These are phyloP conservation scores for Scutellaria baicalensis DNA, from an alignment of 257 asterid species.

Conservation along the genomic window DNA sequence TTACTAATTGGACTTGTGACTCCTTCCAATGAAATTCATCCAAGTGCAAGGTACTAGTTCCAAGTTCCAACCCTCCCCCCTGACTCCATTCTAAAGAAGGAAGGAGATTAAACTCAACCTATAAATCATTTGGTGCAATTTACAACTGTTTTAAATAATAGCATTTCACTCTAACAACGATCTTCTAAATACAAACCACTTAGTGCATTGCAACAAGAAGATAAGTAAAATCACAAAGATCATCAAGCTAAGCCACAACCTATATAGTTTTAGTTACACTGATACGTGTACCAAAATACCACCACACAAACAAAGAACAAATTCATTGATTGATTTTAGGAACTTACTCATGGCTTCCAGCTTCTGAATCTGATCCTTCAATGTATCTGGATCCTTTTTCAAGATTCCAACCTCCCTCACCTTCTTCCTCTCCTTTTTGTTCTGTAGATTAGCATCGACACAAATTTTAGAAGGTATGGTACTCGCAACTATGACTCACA, in stretches of 20 bases:
- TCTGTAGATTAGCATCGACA: constrained; percentile 33
- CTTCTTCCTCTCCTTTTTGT: constrained; percentile 92
- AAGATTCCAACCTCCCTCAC: constrained; percentile 92
- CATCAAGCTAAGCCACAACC: constrained; percentile 4
- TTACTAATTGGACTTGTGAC: no score
- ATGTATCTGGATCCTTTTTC: constrained; percentile 88
- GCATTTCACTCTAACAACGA: neutral
- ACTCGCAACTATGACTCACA: neutral
- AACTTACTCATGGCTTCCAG: constrained; percentile 84
- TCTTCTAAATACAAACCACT: neutral
- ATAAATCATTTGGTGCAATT: neutral
- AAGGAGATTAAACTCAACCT: neutral
- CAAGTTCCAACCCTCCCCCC: neutral
- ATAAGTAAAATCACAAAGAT: neutral
- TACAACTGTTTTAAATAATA: neutral
- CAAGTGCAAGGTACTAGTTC: neutral
- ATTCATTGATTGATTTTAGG: neutral
- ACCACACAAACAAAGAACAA: neutral
- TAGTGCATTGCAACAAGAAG: neutral
- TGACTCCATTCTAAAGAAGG: neutral
- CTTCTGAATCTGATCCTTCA: constrained; percentile 73
- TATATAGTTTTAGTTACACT: neutral
- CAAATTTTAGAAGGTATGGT: neutral
- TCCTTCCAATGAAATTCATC: neutral
- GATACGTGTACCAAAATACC: neutral